Base-by-base conservation (phyloP, 257 asterid genomes). In the Solanum virginianum region DNA sequence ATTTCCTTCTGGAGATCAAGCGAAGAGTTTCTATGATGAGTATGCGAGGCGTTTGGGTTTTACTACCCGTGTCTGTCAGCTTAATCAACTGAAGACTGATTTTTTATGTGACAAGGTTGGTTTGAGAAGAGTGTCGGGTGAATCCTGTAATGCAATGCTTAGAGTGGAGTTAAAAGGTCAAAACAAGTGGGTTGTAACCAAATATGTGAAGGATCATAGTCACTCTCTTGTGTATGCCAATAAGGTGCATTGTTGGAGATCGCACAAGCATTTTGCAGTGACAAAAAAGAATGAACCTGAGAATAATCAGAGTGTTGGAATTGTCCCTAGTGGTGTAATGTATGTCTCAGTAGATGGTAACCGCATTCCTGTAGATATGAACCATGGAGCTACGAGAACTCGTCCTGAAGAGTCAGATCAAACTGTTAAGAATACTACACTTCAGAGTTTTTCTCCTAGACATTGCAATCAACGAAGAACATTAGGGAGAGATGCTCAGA, bases 401-500 rank as follows among this genome's bases (percentile, higher is more conserved):
- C 79, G 86, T 85, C 82, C 89, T 87, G 84, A 87, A 29, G 89
- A 92, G 54, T 87, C 88, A 53, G 91, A 89, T 82, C 87, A 84
- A 74, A 45, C 90, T 47, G 84, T 83, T 66, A 90, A 88, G 81
- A 86, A 84, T 82, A 72, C 86, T 17, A 84, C 88, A 54, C 70
- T 91, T 63, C 69, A 85, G 43, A 87, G 89, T 83, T 87, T 84
- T 85, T 66, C 88, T 63, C 74, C 89, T 55, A 91, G 90, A 86
- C 88, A 88, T 80, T 83, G 91, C 71, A 86, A 57, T 75, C 91
- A 62, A 55, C 91, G 88, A 87, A 90, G 94, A 86, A 86, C 95
- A 82, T 86, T 93, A 66, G 98, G 98, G 41, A 92, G 90, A 83
- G 98, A 92, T 90, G 98, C 98, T 84, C 99, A 94, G 85, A 93